Evolutionary conservation across 2,329 filamentous ascomycete genomes (phyloP), one percentile per base, ranked within the genome.

Genomic region (Samsoniella hepiali): DNA sequence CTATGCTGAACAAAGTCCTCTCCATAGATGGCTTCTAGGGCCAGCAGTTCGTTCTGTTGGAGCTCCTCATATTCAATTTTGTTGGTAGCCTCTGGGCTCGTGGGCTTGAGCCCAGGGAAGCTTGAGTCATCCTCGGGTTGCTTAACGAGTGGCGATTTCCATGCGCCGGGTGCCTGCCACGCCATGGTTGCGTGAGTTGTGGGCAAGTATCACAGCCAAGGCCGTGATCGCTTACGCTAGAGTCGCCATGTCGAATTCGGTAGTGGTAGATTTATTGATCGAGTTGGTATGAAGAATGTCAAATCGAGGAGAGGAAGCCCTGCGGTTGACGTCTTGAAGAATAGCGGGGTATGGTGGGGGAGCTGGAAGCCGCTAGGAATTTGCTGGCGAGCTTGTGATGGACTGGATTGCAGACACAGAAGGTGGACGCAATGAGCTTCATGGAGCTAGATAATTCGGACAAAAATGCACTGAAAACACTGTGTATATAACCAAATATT

Each of bases 31-130:
- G 94, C 91, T 70, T 90, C 84, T 64, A 98, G 82, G 51, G 88
- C 94, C 73, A 95, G 85, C 63, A 96, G 82, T 78, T 98, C 95
- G 73, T 97, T 91, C 71, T 90, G 83, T 77, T 98, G 95, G 40
- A 91, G 87, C 77, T 96, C 90, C 67, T 88, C 86, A 78, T 97
- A 96, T 72, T 93, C 80, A 17, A 83, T 83, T 68, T 79, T 84
- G 58, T 76, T 72, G 50, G 73, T 72, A 55, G 76, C 69, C 64
- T 79, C 74, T 65, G 77, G 73, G 68, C 76, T 77, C 64, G 74
- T 71, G 67, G 78, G 74, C 68, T 77, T 78, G 67, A 84, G 78
- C 66, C 80, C 82, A 64, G 83, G 81, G 68, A 83, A 83, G 70
- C 75, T 82, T 71, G 81, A 74, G 70, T 82, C 76, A 74, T 80